These are phyloP conservation scores for Paspalum notatum DNA, from an alignment of 176 grass and related monocot genomes.

Conservation along the genomic window DNA sequence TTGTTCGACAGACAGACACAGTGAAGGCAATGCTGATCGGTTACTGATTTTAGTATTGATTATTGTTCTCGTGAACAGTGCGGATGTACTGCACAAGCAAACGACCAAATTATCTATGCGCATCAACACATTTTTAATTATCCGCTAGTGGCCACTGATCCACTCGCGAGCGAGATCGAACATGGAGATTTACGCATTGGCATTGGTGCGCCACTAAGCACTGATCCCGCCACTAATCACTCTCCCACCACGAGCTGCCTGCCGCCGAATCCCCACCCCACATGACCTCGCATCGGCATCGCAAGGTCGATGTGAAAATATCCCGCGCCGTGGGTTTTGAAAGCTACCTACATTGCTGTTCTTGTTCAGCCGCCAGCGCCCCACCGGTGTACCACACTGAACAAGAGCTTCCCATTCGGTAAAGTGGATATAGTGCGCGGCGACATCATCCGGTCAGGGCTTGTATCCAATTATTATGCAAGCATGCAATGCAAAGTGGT, in stretches of 20 bases:
- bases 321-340: background rate
- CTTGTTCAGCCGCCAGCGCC: no score
- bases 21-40: no score
- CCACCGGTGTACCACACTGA: background rate
- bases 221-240: constrained; percentile 36
- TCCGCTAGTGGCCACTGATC: background rate
- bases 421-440: background rate
- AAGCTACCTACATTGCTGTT: background rate
- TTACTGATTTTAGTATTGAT: no score
- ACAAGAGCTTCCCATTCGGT: background rate
- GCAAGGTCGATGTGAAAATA: background rate
- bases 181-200: background rate
- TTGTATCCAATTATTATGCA: background rate
- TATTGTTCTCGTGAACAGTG: no score
- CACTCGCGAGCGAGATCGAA: background rate
- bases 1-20: no score
- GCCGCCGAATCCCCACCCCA: background rate
- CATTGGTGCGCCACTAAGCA: background rate
- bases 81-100: no score
- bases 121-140: background rate
- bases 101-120: background rate
- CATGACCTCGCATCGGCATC: background rate
- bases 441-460: background rate
- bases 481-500: background rate
- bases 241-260: constrained; percentile 15